phyloP scores from a whole-genome alignment of 1,284 basidiomycete genomes.

The Rhodotorula glutinis region DNA sequence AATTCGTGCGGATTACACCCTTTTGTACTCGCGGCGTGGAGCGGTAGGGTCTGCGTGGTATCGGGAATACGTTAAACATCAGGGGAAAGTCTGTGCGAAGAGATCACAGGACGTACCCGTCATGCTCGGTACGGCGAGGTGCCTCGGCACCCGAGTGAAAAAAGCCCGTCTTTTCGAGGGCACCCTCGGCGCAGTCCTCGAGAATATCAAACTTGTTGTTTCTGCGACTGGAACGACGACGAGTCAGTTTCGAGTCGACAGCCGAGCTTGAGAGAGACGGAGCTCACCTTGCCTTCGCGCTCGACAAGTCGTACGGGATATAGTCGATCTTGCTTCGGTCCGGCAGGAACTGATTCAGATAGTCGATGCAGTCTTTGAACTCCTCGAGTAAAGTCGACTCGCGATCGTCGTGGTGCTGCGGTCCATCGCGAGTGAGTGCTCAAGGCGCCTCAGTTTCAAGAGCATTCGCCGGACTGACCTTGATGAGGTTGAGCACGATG shows the following conservation, averaged over 20 bases:
- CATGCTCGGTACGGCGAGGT: conserved; percentile 6
- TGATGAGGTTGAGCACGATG: conserved; percentile 94
- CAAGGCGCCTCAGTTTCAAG: not conserved
- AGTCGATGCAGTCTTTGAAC: conserved; percentile 86
- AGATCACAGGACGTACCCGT: not conserved
- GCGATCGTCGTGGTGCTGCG: conserved; percentile 58
- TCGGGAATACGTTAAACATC: too few relatives aligned
- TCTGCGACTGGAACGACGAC: conserved; percentile 43
- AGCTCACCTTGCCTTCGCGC: conserved; percentile 40
- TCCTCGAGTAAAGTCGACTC: conserved; percentile 92
- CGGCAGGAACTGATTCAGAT: conserved; percentile 94
- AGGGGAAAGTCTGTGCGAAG: too few relatives aligned
- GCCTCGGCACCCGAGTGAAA: conserved; percentile 66
- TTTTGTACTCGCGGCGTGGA: conserved; percentile 62
- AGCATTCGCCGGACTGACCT: conserved; percentile 54
- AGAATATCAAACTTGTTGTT: conserved; percentile 94
- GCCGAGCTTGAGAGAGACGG: not conserved
- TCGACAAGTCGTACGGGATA: conserved; percentile 85
- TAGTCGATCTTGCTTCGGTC: conserved; percentile 82
- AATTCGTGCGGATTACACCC: conserved; percentile 76
- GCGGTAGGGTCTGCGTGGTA: not conserved
- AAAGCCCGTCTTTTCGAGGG: conserved; percentile 84
- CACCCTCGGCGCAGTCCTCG: conserved; percentile 93
- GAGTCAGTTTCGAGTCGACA: too few relatives aligned
- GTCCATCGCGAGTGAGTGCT: too few relatives aligned